A percentile compares a stretch with the other conserved stretches of the same genome.
Conservation (phyloP, 768 basidiomycete species). For the Podaxis sp. region DNA sequence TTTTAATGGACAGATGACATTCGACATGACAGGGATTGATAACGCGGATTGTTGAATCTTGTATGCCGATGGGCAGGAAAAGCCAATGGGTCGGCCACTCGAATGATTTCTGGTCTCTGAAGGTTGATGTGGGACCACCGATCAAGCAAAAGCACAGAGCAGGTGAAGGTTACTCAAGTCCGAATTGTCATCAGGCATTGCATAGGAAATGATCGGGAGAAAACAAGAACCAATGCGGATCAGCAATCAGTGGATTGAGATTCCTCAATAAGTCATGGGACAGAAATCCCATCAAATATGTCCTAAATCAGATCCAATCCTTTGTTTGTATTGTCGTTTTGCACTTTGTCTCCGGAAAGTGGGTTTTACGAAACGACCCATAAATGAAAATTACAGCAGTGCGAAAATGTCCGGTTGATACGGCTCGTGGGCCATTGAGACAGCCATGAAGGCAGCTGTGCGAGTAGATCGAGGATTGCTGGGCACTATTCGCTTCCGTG, state of each 20-base stretch:
- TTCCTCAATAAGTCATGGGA: constrained; percentile 2
- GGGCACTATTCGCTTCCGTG: not conserved
- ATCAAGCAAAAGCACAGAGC: not conserved
- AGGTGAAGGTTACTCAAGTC: not conserved
- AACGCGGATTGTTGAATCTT: not conserved
- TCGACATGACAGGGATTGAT: constrained; percentile 1
- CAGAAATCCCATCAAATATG: constrained; percentile 5
- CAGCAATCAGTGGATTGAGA: constrained; percentile 1
- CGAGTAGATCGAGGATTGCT: not conserved
- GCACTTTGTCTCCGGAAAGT: constrained; percentile 1
- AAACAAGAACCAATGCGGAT: not conserved
- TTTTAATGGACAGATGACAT: not conserved
- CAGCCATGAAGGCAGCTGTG: not conserved
- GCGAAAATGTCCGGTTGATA: constrained; percentile 3
- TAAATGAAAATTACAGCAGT: constrained; percentile 1
- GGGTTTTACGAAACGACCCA: not conserved
- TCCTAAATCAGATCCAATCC: not conserved
- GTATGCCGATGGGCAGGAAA: not conserved
- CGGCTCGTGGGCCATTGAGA: not conserved
- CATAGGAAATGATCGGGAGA: constrained; percentile 1
- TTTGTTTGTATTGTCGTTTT: not conserved
- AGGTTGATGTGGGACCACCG: not conserved
- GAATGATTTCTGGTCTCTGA: not conserved
- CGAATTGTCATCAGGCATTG: not conserved
- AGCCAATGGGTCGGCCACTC: not conserved